Conservation (phyloP, 2,329 filamentous ascomycete genomes). For the Chrysoporthe puriensis region DNA sequence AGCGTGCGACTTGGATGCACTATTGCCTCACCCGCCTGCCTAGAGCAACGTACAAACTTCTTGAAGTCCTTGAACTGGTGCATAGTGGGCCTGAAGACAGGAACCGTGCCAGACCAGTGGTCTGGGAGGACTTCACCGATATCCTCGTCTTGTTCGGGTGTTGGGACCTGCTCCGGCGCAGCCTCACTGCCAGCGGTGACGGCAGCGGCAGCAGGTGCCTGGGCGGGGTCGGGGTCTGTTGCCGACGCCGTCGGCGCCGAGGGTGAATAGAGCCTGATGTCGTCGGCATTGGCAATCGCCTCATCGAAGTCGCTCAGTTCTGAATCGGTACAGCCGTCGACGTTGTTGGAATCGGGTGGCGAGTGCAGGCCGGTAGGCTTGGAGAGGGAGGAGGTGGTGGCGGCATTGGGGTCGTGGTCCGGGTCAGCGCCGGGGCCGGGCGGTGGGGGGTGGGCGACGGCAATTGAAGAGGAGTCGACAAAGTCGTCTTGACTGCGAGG, state of each 20-base stretch:
- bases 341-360: conserved; percentile 66
- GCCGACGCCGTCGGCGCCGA: conserved; percentile 30
- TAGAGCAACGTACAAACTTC: conserved; percentile 68
- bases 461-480: conserved; percentile 29
- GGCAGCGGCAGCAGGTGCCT: conserved; percentile 26
- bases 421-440: conserved; percentile 33
- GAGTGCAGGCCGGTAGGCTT: conserved; percentile 60
- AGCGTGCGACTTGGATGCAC: conserved; percentile 31
- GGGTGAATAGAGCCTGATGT: conserved; percentile 16
- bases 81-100: conserved; percentile 95
- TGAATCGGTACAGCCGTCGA: conserved; percentile 61
- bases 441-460: conserved; percentile 40
- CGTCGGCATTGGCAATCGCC: conserved; percentile 46
- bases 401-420: conserved; percentile 28
- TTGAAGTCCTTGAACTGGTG: conserved; percentile 93
- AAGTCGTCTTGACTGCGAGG: conserved; percentile 56
- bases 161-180: conserved; percentile 29
- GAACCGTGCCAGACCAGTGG: conserved; percentile 88
- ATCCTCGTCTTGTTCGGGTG: conserved; percentile 47
- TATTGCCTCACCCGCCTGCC: background rate
- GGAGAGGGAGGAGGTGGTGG: conserved; percentile 35
- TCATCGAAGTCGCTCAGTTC: conserved; percentile 70
- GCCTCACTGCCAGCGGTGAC: background rate
- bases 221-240: conserved; percentile 23
- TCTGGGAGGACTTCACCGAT: conserved; percentile 81